Conservation (phyloP, 352 stramenopile species). For the Detonula confervacea region DNA sequence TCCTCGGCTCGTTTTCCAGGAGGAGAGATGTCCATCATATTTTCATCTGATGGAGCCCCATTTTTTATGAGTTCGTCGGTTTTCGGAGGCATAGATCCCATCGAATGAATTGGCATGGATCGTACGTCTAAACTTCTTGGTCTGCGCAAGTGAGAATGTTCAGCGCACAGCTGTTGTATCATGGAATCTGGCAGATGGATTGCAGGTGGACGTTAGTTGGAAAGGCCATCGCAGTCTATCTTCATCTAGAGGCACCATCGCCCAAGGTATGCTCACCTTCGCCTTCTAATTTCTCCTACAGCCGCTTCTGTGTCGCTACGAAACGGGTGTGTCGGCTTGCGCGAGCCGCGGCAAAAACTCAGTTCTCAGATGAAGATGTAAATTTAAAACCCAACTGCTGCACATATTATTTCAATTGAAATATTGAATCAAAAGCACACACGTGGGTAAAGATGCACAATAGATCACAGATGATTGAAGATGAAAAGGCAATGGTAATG, state of each 20-base stretch:
- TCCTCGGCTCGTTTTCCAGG: conserved; percentile 20
- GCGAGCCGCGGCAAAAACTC: neutral
- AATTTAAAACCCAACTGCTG: conserved; percentile 4
- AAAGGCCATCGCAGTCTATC: neutral
- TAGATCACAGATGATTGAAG: no score
- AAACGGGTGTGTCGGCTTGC: neutral
- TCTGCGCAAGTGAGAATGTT: neutral
- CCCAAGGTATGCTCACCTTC: neutral
- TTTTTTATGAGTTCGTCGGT: conserved; percentile 6
- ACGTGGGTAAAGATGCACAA: neutral
- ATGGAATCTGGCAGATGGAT: no score
- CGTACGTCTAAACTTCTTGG: neutral
- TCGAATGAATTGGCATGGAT: conserved; percentile 25
- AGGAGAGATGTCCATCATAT: conserved; percentile 29
- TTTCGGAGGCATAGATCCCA: conserved; percentile 24
- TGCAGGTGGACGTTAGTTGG: neutral
- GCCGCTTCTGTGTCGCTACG: no score
- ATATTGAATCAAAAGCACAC: neutral
- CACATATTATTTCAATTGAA: neutral
- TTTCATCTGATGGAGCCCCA: conserved; percentile 13
- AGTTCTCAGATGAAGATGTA: neutral
- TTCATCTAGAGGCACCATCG: neutral
- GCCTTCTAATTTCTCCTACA: neutral
- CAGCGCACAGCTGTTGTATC: neutral
- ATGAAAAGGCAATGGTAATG: no score